A percentile compares a stretch with the other conserved stretches of the same genome.
Conservation (phyloP, 495 filamentous ascomycete species). For the Penicillium coprophilum region DNA sequence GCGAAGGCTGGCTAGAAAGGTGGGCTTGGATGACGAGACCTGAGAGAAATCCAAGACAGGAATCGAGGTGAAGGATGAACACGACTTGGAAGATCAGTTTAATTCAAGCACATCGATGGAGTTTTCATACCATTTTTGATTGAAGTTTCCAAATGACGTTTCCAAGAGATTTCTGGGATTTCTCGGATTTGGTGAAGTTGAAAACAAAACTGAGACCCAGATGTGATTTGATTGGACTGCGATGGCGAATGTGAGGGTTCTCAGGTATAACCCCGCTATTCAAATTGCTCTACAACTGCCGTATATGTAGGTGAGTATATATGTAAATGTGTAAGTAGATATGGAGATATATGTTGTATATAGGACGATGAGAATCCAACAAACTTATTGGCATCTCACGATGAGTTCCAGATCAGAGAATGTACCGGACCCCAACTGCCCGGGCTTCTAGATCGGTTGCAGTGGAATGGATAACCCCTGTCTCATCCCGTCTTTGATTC, state of each 20-base stretch:
- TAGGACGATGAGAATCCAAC: too few relatives aligned
- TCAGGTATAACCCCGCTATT: too few relatives aligned
- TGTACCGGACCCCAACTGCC: constrained; percentile 60
- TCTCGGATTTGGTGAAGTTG: too few relatives aligned
- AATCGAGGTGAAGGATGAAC: constrained; percentile 62
- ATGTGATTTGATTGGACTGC: constrained; percentile 25
- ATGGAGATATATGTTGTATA: too few relatives aligned
- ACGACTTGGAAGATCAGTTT: constrained; percentile 15
- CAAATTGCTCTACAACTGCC: too few relatives aligned
- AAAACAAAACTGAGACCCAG: background rate
- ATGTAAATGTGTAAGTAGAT: too few relatives aligned
- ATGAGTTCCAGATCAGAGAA: constrained; percentile 28
- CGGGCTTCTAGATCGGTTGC: constrained; percentile 42
- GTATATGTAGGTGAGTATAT: too few relatives aligned
- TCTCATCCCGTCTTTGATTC: constrained; percentile 63
- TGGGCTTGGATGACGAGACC: constrained; percentile 60
- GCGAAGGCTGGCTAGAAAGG: constrained; percentile 70
- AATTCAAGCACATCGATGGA: background rate
- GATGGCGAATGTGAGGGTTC: constrained; percentile 15
- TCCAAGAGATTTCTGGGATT: too few relatives aligned
- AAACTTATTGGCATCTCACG: too few relatives aligned
- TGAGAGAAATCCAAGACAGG: constrained; percentile 79
- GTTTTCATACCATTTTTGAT: constrained; percentile 14
- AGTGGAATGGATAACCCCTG: constrained; percentile 35
- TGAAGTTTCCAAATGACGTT: too few relatives aligned